Base-by-base conservation (phyloP, 257 asterid species). In the Paraleonurus japonicus region DNA sequence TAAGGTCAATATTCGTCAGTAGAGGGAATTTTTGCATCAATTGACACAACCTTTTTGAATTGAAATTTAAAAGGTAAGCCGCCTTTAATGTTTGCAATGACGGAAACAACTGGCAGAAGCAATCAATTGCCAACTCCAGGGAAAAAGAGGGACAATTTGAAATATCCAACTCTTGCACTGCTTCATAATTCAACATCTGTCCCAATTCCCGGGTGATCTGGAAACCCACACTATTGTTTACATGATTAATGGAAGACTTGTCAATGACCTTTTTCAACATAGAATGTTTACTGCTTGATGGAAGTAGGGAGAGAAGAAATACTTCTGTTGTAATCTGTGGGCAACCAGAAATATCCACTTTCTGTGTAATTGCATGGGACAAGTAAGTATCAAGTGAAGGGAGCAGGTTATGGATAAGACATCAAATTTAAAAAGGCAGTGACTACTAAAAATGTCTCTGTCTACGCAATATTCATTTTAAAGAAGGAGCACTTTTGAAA, bases 281-380 rank as follows among this genome's bases (percentile, higher is more conserved):
- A 13, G 74, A 69, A 58, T 83, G 82, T 75, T 75, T 72, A 75
- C 19, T 37, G 41, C 70, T 33, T 54, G 85, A 70, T 11, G 95
- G 90, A 73, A 79, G 83, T 81, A 86, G 24, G 61, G 89, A 81
- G 32, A 82, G 79, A 70, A 92, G 85, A 69, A 90, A 86, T 76
- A 88, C 48, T 37, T 73, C 70, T 11, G 78, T 74, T 22, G 83
- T 84, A 37, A 88, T 75, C 77, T 90, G 96, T 5, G 96, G 97
- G 86, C 92, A 88, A 71, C 91, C 78, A 9, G 97, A 87, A 69
- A 90, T 83, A 75, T 92, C 98, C 82, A 90, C 61, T 76, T 78
- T 87, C 98, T 92, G 93, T 78, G 75, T 47, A 61, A 71, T 72
- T 70, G 66, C 60, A 76, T 39, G 41, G 45, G 26, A 65, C 37